Evolutionary conservation across 495 filamentous ascomycete species (phyloP).

Genomic region (Aspergillus bertholletiae): DNA sequence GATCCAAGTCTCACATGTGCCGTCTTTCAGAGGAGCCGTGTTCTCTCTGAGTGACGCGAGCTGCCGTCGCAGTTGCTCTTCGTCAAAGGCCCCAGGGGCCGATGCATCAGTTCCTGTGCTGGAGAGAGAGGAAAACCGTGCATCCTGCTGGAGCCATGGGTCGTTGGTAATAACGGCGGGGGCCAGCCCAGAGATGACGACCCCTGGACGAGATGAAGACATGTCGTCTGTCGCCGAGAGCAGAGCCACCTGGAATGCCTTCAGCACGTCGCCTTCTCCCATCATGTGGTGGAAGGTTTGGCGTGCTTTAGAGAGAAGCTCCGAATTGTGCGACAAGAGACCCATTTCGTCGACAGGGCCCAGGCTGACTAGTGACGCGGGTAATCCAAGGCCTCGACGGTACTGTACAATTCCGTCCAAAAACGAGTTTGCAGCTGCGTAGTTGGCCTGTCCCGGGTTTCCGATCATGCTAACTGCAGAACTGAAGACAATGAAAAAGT

Average conservation of each 20-base stretch:
- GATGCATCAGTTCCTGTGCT: background rate
- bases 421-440: slow-evolving; percentile 28
- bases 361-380: slow-evolving; percentile 26
- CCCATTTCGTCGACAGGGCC: slow-evolving; percentile 29
- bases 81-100: too few relatives aligned
- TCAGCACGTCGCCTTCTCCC: background rate
- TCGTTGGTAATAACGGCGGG: background rate
- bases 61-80: background rate
- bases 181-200: background rate
- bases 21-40: background rate
- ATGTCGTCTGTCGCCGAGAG: background rate
- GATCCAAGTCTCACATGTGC: slow-evolving; percentile 6
- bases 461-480: slow-evolving; percentile 27
- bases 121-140: background rate
- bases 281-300: background rate
- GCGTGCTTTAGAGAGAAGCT: background rate
- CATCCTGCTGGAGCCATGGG: background rate
- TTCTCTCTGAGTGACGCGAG: slow-evolving; percentile 1
- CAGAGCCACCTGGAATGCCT: slow-evolving; percentile 1
- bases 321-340: slow-evolving; percentile 14
- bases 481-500: slow-evolving; percentile 44
- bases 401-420: slow-evolving; percentile 30
- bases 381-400: slow-evolving; percentile 20
- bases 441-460: slow-evolving; percentile 30
- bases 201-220: background rate